Base-by-base conservation (phyloP, 768 basidiomycete genomes). In the Tricholoma terreum region DNA sequence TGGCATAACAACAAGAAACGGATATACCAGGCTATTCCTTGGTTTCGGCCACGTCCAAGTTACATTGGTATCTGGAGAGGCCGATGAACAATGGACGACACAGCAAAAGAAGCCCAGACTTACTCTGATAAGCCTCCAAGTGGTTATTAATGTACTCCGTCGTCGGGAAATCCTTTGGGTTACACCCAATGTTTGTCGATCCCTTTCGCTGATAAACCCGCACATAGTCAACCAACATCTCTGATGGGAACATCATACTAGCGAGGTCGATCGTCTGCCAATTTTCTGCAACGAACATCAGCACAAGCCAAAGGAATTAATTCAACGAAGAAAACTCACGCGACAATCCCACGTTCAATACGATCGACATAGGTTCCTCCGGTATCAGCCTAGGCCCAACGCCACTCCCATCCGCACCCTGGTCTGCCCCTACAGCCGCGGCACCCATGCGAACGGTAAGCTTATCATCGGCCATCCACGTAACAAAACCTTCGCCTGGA, bases 151-250 rank as follows among this genome's bases (percentile, higher is more conserved):
- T 87, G 67, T 87, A 89, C 43, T 82, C 73, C 55, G 77, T 71
- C 2, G 90, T 94, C 1, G 90, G 90, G 60, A 80, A 83, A 43
- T 80, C 75, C 24, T 69, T 61, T 0, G 90, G 90, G 66, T 83
- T 75, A 66, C 90, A 92, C 2, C 89, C 88, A 24, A 85, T 65
- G 64, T 89, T 89, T 30, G 61, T 72, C 52, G 72, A 58, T 3
- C 80, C 83, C 60, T 79, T 75, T 50, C 83, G 72, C 70, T 92
- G 90, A 69, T 92, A 94, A 17, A 94, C 87, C 22, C 91, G 80
- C 38, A 93, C 85, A 67, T 92, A 93, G 69, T 94, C 90, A 35
- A 92, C 72, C 38, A 80, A 74, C 76, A 91, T 79, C 62, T 84
- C 82, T 0, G 84, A 81, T 0, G 90, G 90, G 78, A 90, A 90